phyloP scores from a whole-genome alignment of 1,284 basidiomycete genomes.

The Erythrobasidium hasegawianum region DNA sequence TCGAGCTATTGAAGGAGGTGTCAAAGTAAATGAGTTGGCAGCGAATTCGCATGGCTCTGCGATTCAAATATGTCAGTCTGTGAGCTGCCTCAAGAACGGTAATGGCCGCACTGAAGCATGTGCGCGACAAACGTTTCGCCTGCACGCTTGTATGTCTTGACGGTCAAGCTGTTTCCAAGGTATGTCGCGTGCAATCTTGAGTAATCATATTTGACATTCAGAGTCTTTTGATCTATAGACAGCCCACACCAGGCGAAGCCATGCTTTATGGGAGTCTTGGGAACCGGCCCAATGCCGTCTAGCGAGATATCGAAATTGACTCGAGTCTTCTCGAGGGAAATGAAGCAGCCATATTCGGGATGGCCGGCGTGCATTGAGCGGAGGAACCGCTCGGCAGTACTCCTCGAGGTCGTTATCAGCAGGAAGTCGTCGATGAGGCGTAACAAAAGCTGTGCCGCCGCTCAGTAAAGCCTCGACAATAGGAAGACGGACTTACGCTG shows the following conservation, averaged over 20 bases:
- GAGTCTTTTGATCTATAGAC: conserved; percentile 65
- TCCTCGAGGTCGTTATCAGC: conserved; percentile 68
- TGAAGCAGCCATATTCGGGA: conserved; percentile 86
- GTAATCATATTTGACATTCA: conserved; percentile 60
- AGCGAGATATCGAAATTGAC: conserved; percentile 70
- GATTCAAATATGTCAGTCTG: neutral
- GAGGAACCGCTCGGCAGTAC: conserved; percentile 68
- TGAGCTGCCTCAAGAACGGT: neutral
- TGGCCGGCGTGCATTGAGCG: conserved; percentile 71
- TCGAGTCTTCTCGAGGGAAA: conserved; percentile 82
- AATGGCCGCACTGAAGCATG: conserved; percentile 43
- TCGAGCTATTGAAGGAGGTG: conserved; percentile 62
- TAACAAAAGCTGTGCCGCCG: conserved; percentile 65
- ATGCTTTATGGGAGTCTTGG: conserved; percentile 46
- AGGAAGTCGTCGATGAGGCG: conserved; percentile 93
- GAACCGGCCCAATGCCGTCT: conserved; percentile 39
- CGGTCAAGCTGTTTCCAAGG: conserved; percentile 48
- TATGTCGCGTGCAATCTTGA: conserved; percentile 32
- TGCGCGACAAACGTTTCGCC: conserved; percentile 45
- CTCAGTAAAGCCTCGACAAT: too few relatives aligned
- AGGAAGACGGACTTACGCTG: conserved; percentile 67
- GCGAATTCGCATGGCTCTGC: conserved; percentile 63
- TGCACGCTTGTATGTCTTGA: conserved; percentile 44
- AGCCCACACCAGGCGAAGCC: conserved; percentile 90
- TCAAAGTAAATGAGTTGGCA: conserved; percentile 75